These are phyloP conservation scores for Penstemon barbatus DNA, from an alignment of 257 asterid species.

Conservation along the genomic window DNA sequence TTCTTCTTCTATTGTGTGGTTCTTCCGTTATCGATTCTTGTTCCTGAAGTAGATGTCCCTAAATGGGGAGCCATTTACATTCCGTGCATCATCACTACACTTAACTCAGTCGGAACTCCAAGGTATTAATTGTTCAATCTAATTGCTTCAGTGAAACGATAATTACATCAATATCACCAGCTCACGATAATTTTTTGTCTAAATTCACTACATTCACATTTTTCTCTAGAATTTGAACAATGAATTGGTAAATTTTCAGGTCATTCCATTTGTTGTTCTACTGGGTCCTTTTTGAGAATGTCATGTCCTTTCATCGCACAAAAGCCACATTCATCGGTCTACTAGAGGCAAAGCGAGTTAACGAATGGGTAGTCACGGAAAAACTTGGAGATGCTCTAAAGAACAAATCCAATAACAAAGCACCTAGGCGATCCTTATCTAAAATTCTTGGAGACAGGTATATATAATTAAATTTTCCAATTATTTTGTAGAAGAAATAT, in stretches of 20 bases:
- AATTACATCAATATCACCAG: no score
- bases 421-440: conserved; percentile 27
- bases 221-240: not conserved
- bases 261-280: conserved; percentile 57
- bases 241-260: conserved; percentile 32
- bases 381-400: conserved; percentile 57
- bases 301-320: conserved; percentile 72
- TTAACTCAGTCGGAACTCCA: conserved; percentile 72
- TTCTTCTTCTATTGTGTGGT: conserved; percentile 61
- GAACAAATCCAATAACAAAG: conserved; percentile 40
- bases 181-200: no score
- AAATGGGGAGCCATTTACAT: conserved; percentile 60
- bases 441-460: conserved; percentile 62
- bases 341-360: conserved; percentile 58
- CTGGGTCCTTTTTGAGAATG: conserved; percentile 74
- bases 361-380: conserved; percentile 76
- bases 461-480: not conserved
- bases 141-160: not conserved
- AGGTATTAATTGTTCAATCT: conserved; percentile 35
- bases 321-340: conserved; percentile 69
- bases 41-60: conserved; percentile 63
- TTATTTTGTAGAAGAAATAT: not conserved
- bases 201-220: not conserved
- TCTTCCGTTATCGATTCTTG: conserved; percentile 48
- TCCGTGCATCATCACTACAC: conserved; percentile 57